Percentiles rank a stretch among this genome's conserved stretches.
Evolutionary conservation across 495 filamentous ascomycete species (phyloP).

Genomic region (Beverwykella pulmonaria): DNA sequence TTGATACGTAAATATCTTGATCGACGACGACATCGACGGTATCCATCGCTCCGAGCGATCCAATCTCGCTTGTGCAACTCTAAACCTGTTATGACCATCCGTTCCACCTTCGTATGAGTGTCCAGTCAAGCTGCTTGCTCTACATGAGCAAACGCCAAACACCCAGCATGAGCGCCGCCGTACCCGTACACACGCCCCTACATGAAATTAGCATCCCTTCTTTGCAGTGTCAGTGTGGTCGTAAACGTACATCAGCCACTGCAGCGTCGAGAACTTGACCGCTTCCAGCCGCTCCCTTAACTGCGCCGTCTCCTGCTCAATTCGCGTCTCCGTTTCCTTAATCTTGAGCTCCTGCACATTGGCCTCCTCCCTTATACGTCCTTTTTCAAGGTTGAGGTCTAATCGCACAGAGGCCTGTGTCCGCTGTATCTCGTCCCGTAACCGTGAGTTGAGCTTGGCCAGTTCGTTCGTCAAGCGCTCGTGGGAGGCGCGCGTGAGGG

Average conservation of each 20-base stretch:
- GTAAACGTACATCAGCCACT: constrained; percentile 78
- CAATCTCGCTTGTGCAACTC: no score
- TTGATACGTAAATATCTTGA: no score
- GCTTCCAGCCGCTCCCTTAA: constrained; percentile 89
- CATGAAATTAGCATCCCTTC: constrained; percentile 24
- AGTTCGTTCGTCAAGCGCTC: constrained; percentile 93
- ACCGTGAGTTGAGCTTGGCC: constrained; percentile 81
- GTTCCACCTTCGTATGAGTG: no score
- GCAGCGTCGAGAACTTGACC: constrained; percentile 95
- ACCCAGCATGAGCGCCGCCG: constrained; percentile 74
- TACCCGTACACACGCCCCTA: constrained; percentile 89
- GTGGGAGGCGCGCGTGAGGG: constrained; percentile 84
- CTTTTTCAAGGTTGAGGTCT: constrained; percentile 96
- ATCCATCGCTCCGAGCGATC: no score
- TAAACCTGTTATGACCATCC: no score
- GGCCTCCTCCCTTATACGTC: constrained; percentile 92
- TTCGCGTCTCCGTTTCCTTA: constrained; percentile 97
- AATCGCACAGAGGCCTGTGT: constrained; percentile 90
- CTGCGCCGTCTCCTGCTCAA: constrained; percentile 95
- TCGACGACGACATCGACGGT: no score
- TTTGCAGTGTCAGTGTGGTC: background rate
- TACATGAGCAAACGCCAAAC: constrained; percentile 36
- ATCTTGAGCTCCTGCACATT: constrained; percentile 97
- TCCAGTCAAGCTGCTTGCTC: constrained; percentile 11
- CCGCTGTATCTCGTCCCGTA: constrained; percentile 90